These are phyloP conservation scores for Tulasnella sp. DNA, from an alignment of 768 basidiomycete species.

Conservation along the genomic window DNA sequence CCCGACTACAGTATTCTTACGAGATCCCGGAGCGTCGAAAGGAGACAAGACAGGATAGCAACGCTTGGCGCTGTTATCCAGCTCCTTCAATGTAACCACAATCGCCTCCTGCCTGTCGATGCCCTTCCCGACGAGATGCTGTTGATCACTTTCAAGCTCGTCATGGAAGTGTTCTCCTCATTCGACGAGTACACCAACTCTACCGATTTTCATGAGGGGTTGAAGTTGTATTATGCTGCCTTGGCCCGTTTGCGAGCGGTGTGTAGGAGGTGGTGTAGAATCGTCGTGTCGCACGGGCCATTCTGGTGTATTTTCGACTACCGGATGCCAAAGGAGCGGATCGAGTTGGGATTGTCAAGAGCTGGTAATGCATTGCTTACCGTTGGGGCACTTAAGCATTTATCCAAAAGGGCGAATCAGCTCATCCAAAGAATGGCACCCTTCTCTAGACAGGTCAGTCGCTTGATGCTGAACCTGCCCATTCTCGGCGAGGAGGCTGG, in stretches of 20 bases:
- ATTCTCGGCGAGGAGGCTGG: background rate
- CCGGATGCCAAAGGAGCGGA: background rate
- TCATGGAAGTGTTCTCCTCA: background rate
- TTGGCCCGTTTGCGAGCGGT: background rate
- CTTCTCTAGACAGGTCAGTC: background rate
- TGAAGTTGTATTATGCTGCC: background rate
- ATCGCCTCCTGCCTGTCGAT: background rate
- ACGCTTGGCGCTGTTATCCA: background rate
- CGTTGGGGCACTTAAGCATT: background rate
- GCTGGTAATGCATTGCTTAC: background rate
- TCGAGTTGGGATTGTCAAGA: background rate
- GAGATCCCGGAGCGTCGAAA: background rate
- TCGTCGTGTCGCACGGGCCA: background rate
- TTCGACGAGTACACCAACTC: background rate
- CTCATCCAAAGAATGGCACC: background rate
- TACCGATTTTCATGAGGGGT: background rate
- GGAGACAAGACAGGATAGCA: background rate
- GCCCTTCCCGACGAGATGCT: background rate
- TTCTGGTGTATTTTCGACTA: background rate
- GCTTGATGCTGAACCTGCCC: background rate
- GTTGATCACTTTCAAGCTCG: background rate
- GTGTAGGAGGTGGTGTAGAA: background rate
- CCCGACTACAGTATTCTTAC: background rate
- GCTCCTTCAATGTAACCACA: background rate
- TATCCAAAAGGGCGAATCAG: background rate